Evolutionary conservation across 106 monocot genomes (phyloP).

Genomic region (Agapanthus africanus): DNA sequence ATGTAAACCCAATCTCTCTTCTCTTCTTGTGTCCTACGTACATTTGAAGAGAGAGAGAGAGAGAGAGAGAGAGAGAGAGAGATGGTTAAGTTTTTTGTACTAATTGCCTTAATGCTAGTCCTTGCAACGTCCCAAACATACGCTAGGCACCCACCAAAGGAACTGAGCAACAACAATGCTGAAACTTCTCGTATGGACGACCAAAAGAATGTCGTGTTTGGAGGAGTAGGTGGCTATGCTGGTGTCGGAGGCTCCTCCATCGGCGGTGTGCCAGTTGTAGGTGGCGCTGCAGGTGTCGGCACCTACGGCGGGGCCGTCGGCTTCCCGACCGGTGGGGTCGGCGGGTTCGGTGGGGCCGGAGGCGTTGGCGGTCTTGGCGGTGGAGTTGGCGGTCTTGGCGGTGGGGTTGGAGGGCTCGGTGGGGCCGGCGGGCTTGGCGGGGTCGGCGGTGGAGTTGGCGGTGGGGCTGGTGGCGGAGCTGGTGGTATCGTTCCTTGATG

Average conservation of each 20-base stretch:
- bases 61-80: too few species aligned
- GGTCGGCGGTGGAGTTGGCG: too few species aligned
- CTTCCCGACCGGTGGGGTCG: neutral
- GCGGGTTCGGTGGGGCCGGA: neutral
- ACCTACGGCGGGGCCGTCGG: conserved; percentile 1
- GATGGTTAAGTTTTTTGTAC: too few species aligned
- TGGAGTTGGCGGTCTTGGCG: too few species aligned
- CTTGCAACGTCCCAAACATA: neutral
- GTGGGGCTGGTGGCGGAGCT: too few species aligned
- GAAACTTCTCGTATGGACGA: neutral
- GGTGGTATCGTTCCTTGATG: neutral
- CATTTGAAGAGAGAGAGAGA: too few species aligned
- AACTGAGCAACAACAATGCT: conserved; percentile 4
- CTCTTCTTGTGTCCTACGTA: too few species aligned
- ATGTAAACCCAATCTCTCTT: too few species aligned
- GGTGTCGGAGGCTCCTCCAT: neutral
- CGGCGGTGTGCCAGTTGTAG: conserved; percentile 2
- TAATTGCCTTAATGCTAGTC: too few species aligned
- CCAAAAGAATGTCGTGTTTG: conserved; percentile 5
- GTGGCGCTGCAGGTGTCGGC: neutral
- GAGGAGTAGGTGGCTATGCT: neutral
- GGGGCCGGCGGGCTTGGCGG: too few species aligned
- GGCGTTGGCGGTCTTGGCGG: neutral
- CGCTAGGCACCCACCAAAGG: neutral
- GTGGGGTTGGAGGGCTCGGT: too few species aligned